Evolutionary conservation across 345 rosid species (phyloP).

Genomic region (Eucalyptus lansdowneana): DNA sequence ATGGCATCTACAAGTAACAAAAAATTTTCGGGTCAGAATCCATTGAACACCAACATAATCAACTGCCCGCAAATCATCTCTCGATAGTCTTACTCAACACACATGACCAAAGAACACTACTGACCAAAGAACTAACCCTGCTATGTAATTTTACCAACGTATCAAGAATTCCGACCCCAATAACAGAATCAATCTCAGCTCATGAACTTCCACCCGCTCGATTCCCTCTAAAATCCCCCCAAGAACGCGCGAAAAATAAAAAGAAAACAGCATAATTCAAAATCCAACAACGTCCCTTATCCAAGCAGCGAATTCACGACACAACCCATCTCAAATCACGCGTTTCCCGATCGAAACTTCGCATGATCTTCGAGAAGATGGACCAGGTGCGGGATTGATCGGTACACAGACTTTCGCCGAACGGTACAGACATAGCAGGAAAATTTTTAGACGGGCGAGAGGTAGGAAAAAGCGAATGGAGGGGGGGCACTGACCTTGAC

Average conservation of each 20-base stretch:
- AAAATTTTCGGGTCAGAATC: not conserved
- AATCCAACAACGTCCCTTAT: not conserved
- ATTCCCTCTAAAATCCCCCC: not conserved
- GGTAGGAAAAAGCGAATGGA: not conserved
- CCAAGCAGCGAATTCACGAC: not conserved
- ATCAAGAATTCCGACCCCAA: not conserved
- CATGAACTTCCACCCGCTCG: not conserved
- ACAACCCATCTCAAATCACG: not conserved
- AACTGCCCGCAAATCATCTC: not conserved
- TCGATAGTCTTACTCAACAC: not conserved
- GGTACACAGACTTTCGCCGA: not conserved
- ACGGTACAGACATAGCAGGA: not conserved
- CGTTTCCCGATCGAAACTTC: not conserved
- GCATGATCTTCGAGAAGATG: not conserved
- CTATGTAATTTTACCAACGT: not conserved
- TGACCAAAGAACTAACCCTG: not conserved
- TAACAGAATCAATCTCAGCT: not conserved
- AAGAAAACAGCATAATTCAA: not conserved
- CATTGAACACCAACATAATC: not conserved
- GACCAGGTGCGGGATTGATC: not conserved
- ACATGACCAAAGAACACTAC: not conserved
- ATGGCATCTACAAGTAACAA: constrained; percentile 20
- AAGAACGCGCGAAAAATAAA: not conserved
- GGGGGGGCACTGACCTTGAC: not conserved
- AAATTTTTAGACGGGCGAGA: not conserved